These are phyloP conservation scores for Calonectria honghensis DNA, from an alignment of 2,329 filamentous ascomycete species.

Conservation along the genomic window DNA sequence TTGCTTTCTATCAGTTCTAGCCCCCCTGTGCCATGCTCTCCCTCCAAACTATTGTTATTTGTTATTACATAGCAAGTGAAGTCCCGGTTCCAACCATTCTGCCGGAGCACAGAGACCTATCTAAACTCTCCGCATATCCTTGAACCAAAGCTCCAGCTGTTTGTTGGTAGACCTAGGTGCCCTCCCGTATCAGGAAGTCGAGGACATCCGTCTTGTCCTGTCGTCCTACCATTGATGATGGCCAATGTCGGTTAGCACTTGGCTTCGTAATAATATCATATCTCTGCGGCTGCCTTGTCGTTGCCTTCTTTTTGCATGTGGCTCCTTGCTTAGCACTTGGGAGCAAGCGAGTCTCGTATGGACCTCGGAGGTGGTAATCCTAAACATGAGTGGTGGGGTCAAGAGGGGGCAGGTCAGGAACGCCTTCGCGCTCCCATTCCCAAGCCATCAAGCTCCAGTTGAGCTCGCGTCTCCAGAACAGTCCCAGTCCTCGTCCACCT, in stretches of 20 bases:
- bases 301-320: constrained; percentile 35
- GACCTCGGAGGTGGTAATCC: constrained; percentile 65
- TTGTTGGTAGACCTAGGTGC: constrained; percentile 50
- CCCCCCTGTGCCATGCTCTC: constrained; percentile 19
- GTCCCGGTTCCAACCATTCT: constrained; percentile 47
- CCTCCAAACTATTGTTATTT: constrained; percentile 50
- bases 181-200: constrained; percentile 40
- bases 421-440: constrained; percentile 78
- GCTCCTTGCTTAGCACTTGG: constrained; percentile 41
- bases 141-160: constrained; percentile 54
- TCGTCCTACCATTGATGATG: constrained; percentile 34
- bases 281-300: constrained; percentile 39
- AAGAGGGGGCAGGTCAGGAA: constrained; percentile 63
- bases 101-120: constrained; percentile 67
- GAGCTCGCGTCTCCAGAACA: constrained; percentile 84
- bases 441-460: constrained; percentile 91
- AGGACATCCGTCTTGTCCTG: constrained; percentile 39
- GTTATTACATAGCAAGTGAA: constrained; percentile 49
- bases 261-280: constrained; percentile 46
- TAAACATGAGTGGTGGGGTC: constrained; percentile 71
- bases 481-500: constrained; percentile 77
- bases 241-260: constrained; percentile 40
- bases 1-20: constrained; percentile 33
- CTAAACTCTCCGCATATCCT: constrained; percentile 69
- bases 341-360: constrained; percentile 58